Evolutionary conservation across 371 early-diverging fungal genomes (phyloP).

Genomic region (Parasitella parasitica): DNA sequence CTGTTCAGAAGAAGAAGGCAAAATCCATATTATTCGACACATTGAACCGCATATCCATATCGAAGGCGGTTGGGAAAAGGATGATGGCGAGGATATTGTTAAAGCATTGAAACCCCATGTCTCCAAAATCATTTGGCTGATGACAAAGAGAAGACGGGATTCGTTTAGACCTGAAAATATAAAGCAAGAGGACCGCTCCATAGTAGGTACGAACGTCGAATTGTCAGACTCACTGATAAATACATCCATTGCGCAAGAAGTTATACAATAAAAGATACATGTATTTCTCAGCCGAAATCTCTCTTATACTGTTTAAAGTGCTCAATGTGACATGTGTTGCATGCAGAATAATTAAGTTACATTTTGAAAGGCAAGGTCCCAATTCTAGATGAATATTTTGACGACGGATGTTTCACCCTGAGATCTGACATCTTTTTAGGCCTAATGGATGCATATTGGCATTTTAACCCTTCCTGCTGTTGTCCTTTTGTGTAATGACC

Average conservation of each 20-base stretch:
- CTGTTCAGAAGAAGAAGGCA: conserved; percentile 52
- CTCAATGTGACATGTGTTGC: too few relatives aligned
- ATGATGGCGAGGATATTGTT: conserved; percentile 53
- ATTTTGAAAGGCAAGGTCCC: too few relatives aligned
- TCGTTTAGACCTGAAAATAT: conserved; percentile 28
- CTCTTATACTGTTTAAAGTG: too few relatives aligned
- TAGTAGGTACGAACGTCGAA: conserved; percentile 41
- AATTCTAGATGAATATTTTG: too few relatives aligned
- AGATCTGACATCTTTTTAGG: too few relatives aligned
- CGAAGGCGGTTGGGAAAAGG: conserved; percentile 55
- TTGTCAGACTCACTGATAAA: conserved; percentile 39
- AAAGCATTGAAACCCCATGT: conserved; percentile 41
- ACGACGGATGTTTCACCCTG: too few relatives aligned
- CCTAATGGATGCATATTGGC: too few relatives aligned
- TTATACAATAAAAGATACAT: neutral
- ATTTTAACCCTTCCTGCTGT: too few relatives aligned
- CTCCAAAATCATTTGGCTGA: conserved; percentile 42
- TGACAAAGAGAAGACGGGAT: conserved; percentile 37
- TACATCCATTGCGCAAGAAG: conserved; percentile 40
- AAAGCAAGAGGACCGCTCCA: conserved; percentile 31
- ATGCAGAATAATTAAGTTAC: too few relatives aligned
- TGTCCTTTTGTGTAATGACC: too few relatives aligned
- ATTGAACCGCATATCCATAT: conserved; percentile 48
- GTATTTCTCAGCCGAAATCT: too few relatives aligned
- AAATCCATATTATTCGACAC: conserved; percentile 50